phyloP scores from a whole-genome alignment of 2,329 filamentous ascomycete species.

The Diaporthe sp. region DNA sequence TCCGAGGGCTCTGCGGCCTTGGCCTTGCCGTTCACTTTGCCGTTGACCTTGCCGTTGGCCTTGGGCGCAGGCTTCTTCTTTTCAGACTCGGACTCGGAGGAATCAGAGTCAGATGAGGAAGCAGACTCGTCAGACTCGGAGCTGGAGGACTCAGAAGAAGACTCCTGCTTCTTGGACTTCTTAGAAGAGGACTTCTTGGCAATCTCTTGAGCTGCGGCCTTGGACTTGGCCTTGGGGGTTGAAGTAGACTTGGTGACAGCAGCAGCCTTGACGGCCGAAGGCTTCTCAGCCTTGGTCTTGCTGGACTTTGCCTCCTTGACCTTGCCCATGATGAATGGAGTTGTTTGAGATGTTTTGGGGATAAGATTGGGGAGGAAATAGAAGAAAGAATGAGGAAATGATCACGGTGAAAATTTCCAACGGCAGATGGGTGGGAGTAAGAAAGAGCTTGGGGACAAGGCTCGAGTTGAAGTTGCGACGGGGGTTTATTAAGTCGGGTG shows the following conservation, averaged over 20 bases:
- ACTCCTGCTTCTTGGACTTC: constrained; percentile 57
- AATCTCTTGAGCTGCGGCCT: constrained; percentile 71
- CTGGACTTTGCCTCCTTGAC: constrained; percentile 66
- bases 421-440: constrained; percentile 18
- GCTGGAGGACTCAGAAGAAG: constrained; percentile 47
- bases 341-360: constrained; percentile 29
- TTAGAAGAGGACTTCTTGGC: constrained; percentile 62
- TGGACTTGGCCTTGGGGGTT: constrained; percentile 73
- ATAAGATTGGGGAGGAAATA: constrained; percentile 35
- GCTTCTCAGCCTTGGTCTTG: constrained; percentile 62
- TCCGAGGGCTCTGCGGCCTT: constrained; percentile 48
- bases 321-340: constrained; percentile 69
- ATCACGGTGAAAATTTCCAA: constrained; percentile 34
- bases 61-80: constrained; percentile 48
- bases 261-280: constrained; percentile 70
- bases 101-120: constrained; percentile 47
- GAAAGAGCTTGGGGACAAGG: constrained; percentile 16
- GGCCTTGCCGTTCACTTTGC: constrained; percentile 49
- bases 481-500: constrained; percentile 26
- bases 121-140: constrained; percentile 46
- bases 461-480: constrained; percentile 16
- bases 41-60: constrained; percentile 42
- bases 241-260: constrained; percentile 75
- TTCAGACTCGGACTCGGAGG: constrained; percentile 46
- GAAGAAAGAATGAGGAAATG: constrained; percentile 34